Conservation (phyloP, 1,284 basidiomycete genomes). For the Trichosporon inkin region DNA sequence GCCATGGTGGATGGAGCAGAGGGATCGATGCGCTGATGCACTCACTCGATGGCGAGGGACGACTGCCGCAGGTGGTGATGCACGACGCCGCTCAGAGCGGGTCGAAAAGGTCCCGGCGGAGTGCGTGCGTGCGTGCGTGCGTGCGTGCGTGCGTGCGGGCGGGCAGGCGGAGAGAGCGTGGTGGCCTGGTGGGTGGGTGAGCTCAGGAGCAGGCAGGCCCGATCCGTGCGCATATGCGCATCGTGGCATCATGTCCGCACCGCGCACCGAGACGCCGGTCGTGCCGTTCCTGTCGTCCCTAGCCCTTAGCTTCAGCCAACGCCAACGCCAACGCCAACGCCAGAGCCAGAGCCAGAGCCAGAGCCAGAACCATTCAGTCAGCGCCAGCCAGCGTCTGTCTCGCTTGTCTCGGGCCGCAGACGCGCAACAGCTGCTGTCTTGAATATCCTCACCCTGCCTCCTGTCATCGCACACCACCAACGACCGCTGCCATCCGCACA, state of each 20-base stretch:
- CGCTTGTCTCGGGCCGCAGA: too few species aligned
- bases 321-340: too few species aligned
- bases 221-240: conserved; percentile 1
- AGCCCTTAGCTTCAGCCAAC: background rate
- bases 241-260: background rate
- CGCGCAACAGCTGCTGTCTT: too few species aligned
- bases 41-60: background rate
- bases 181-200: background rate
- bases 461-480: too few species aligned
- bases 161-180: background rate
- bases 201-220: background rate
- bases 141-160: too few species aligned
- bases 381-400: too few species aligned
- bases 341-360: too few species aligned
- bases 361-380: too few species aligned
- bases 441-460: too few species aligned
- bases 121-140: background rate
- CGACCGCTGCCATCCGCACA: too few species aligned
- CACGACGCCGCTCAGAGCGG: background rate
- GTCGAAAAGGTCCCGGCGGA: background rate
- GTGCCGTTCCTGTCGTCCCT: conserved; percentile 1
- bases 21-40: background rate
- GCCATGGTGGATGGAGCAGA: conserved; percentile 1
- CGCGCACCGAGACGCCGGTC: background rate
- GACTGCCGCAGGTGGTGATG: too few species aligned